Evolutionary conservation across 768 basidiomycete genomes (phyloP).

Genomic region (Steccherinum ochraceum): DNA sequence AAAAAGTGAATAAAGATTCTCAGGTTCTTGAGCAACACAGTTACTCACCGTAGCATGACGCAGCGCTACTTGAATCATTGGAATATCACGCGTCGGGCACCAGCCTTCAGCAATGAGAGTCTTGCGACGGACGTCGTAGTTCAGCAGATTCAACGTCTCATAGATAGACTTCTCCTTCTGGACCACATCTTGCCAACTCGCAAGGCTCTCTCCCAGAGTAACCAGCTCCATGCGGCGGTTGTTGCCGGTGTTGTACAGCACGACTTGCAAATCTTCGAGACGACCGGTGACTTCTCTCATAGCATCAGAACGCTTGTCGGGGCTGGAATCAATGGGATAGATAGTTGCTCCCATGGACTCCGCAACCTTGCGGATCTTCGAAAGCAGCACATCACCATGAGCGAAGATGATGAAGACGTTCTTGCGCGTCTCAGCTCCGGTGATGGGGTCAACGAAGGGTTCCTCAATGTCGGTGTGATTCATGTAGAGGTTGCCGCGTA

Average conservation of each 20-base stretch:
- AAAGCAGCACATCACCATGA: slow-evolving; percentile 84
- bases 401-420: slow-evolving; percentile 99
- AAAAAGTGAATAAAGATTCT: slow-evolving; percentile 3
- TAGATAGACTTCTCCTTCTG: slow-evolving; percentile 94
- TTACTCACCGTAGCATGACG: slow-evolving; percentile 71
- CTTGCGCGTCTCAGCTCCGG: slow-evolving; percentile 83
- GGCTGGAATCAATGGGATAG: slow-evolving; percentile 93
- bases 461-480: slow-evolving; percentile 94
- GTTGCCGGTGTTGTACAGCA: slow-evolving; percentile 82
- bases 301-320: slow-evolving; percentile 86
- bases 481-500: slow-evolving; percentile 98
- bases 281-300: slow-evolving; percentile 83
- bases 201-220: slow-evolving; percentile 77
- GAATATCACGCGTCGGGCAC: slow-evolving; percentile 92
- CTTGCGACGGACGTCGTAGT: slow-evolving; percentile 89
- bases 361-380: slow-evolving; percentile 96
- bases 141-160: slow-evolving; percentile 92
- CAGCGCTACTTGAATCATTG: slow-evolving; percentile 78
- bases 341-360: slow-evolving; percentile 99
- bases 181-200: slow-evolving; percentile 92
- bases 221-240: slow-evolving; percentile 79
- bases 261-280: slow-evolving; percentile 85
- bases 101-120: slow-evolving; percentile 97
- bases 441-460: slow-evolving; percentile 83
- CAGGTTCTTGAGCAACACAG: background rate